Base-by-base conservation (phyloP, 495 filamentous ascomycete species). In the Penicillium maclennaniae region DNA sequence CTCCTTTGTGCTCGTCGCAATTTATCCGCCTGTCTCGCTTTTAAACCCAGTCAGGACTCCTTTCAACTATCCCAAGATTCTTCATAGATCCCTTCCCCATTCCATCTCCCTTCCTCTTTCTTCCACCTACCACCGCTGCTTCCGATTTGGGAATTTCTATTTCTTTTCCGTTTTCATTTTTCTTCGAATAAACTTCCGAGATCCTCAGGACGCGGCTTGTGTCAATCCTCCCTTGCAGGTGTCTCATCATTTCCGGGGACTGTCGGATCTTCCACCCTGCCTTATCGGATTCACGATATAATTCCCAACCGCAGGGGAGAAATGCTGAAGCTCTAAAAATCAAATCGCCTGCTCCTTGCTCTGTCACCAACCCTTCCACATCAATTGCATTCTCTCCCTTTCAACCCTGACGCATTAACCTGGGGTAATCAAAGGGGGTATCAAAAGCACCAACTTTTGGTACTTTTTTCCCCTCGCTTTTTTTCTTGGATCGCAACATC, bases 241-340 rank as follows among this genome's bases (percentile, higher is more conserved):
- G 56, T 62, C 61, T 64, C 61, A 60, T 57, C 50, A 43, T 59
- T 47, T 59, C 37, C 37, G 53, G 38, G 43, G 48, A 52, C 39
- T 47, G 36, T 34, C 51, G 45, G 54, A 65, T 60, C 53, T 46
- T 46, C 52, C 47, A 46, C 47, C 51, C 44, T 51, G 36, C 57
- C 47, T 59, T 53, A 64, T 67, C 58, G 53, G 51, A 61, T 56
- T 53, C 28, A 31, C 53, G 45, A 60, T 56, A 51, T 31, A 51
- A 53, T 59, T 61, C 54, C 44, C 45, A 58, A 66, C 55, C 59
- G 52, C 59, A 64, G 63, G 61, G 58, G 55, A 66, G 63, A 47
- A 64, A 67, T 67, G 63, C 61, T 64, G 56, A 62, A 62, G 61
- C 61, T 52, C 58, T 67, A 67, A 67, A 64, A 56, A 52, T 20